Conservation (phyloP, 768 basidiomycete species). For the Termitomyces sp. region DNA sequence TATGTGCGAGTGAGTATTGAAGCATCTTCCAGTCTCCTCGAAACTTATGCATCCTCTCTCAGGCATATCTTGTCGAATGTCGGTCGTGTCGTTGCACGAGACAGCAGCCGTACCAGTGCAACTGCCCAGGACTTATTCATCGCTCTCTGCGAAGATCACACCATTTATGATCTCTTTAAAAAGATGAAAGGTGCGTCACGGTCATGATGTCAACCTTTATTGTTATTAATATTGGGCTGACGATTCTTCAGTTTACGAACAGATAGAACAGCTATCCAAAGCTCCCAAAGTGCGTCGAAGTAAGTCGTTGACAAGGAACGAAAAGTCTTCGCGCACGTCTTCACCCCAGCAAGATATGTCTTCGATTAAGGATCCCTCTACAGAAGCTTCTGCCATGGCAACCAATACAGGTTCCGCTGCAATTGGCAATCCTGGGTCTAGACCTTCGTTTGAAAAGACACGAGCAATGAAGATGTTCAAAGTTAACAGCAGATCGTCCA, state of each 20-base stretch:
- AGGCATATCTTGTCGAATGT: slow-evolving; percentile 87
- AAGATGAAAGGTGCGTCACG: slow-evolving; percentile 72
- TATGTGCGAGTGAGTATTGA: slow-evolving; percentile 75
- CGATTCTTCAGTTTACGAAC: slow-evolving; percentile 62
- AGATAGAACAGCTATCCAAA: slow-evolving; percentile 70
- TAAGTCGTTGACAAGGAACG: slow-evolving; percentile 64
- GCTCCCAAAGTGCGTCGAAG: slow-evolving; percentile 57
- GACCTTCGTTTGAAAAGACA: slow-evolving; percentile 66
- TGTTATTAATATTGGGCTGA: background rate
- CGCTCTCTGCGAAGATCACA: slow-evolving; percentile 88
- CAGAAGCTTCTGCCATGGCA: slow-evolving; percentile 33
- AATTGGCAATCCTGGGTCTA: slow-evolving; percentile 30
- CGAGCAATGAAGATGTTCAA: slow-evolving; percentile 61
- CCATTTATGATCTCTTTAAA: slow-evolving; percentile 82
- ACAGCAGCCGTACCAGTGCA: slow-evolving; percentile 77
- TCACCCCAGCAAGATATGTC: slow-evolving; percentile 45
- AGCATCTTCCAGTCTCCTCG: slow-evolving; percentile 5
- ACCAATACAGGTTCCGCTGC: slow-evolving; percentile 22
- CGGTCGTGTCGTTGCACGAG: slow-evolving; percentile 80
- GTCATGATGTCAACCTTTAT: slow-evolving; percentile 18
- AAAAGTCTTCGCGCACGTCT: slow-evolving; percentile 46
- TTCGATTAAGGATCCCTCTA: slow-evolving; percentile 35
- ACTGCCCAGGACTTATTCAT: slow-evolving; percentile 80
- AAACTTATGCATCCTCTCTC: slow-evolving; percentile 3
- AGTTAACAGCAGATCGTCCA: slow-evolving; percentile 35